Base-by-base conservation (phyloP, 495 filamentous ascomycete genomes). In the Bacidia rubella region DNA sequence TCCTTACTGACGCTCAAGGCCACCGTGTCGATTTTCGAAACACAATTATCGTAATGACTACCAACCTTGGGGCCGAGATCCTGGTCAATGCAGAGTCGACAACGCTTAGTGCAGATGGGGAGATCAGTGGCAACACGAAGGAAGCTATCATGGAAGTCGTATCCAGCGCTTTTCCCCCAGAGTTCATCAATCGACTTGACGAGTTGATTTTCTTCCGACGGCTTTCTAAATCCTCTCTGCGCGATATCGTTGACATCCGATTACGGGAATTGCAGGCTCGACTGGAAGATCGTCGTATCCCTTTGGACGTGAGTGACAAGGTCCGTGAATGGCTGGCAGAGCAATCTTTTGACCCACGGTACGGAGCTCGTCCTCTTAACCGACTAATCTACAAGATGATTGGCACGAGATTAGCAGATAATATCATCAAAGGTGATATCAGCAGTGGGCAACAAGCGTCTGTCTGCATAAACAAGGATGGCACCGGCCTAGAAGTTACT, bases 21-120 rank as follows among this genome's bases (percentile, higher is more conserved):
- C 92, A 95, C 68, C 93, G 89, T 61, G 80, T 98, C 45, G 92
- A 97, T 63, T 97, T 97, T 72, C 75, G 87, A 27, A 95, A 95
- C 63, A 96, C 90, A 15, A 81, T 97, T 56, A 95, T 98, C 60
- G 90, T 97, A 0, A 74, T 98, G 32, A 96, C 92, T 0, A 94
- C 87, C 24, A 98, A 98, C 65, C 80, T 98, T 38, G 85, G 60
- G 15, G 73, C 74, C 11, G 66, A 72, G 26, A 71, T 77, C 19
- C 62, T 77, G 9, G 68, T 76, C 10, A 68, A 70, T 38, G 63
- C 59, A 25, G 70, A 72, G 50, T 66, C 67, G 3, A 47, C 53
- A 66, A 21, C 42, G 41, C 53, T 60, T 53, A 74, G 78, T 50
- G 62, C 67, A 3, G 71, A 76, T 29, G 75, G 77, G 32, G 80